Evolutionary conservation across 257 asterid species (phyloP).

Genomic region (Solanum sparsipilum): DNA sequence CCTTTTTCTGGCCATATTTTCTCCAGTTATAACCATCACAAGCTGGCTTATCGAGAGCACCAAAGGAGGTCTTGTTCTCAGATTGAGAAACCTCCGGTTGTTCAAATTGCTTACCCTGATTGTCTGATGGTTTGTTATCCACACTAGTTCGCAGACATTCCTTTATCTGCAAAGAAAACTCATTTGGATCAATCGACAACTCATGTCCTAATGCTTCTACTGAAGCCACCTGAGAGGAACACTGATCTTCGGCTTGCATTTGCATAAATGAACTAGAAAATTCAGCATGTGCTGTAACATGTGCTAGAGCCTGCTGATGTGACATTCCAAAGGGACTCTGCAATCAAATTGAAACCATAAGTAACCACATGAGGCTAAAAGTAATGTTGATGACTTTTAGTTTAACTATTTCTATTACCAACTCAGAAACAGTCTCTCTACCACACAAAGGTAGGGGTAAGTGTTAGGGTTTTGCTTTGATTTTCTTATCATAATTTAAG

Average conservation of each 20-base stretch:
- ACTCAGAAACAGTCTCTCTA: not conserved
- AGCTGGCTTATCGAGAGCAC: constrained; percentile 44
- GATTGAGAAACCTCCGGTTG: constrained; percentile 38
- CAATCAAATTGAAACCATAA: not conserved
- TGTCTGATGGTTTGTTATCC: constrained; percentile 10
- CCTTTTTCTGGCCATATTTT: constrained; percentile 89
- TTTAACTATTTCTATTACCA: not conserved
- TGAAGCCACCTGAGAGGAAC: constrained; percentile 16
- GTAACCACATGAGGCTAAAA: not conserved
- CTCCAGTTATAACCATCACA: constrained; percentile 98
- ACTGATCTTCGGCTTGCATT: constrained; percentile 44
- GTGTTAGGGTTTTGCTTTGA: no score
- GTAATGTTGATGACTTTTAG: not conserved
- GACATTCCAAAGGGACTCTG: constrained; percentile 99
- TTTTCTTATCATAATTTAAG: no score
- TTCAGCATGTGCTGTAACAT: constrained; percentile 95
- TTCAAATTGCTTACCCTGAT: constrained; percentile 24
- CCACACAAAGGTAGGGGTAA: not conserved
- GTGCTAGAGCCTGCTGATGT: constrained; percentile 93
- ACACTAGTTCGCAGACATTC: not conserved
- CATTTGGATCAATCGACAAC: constrained; percentile 4
- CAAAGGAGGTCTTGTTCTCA: constrained; percentile 25
- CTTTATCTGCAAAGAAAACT: not conserved
- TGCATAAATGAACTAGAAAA: constrained; percentile 49
- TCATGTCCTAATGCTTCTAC: constrained; percentile 18